A percentile compares a stretch with the other conserved stretches of the same genome.
Conservation (phyloP, 1,139 yeast genomes). For the Kodamaea fungicola region DNA sequence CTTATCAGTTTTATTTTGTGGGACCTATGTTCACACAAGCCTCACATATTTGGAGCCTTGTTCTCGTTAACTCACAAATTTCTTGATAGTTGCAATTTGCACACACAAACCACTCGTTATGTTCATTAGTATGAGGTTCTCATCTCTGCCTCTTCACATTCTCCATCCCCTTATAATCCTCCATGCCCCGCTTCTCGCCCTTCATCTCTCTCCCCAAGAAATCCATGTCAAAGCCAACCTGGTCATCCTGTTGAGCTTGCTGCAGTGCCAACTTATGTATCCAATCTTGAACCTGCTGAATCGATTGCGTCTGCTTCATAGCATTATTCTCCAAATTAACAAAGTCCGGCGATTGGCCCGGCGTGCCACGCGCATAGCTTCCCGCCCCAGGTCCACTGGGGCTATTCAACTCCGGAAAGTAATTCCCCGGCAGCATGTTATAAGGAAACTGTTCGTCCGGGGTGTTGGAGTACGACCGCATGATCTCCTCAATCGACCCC, state of each 20-base stretch:
- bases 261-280: conserved; percentile 42
- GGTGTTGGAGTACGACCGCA: conserved; percentile 27
- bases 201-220: conserved; percentile 20
- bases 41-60: too few species aligned
- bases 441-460: conserved; percentile 23
- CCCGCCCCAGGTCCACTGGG: conserved; percentile 6
- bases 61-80: too few species aligned
- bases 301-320: conserved; percentile 49
- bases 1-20: too few species aligned
- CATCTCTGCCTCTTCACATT: conserved; percentile 2
- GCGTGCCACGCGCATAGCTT: conserved; percentile 5
- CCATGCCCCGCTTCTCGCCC: not conserved
- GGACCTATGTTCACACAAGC: too few species aligned
- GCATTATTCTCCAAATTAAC: conserved; percentile 43
- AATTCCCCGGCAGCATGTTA: conserved; percentile 29
- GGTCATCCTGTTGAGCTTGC: conserved; percentile 29
- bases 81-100: too few species aligned
- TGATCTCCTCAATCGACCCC: conserved; percentile 34
- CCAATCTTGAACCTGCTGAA: conserved; percentile 61
- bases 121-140: not conserved
- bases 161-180: conserved; percentile 1
- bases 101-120: too few species aligned
- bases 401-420: conserved; percentile 28
- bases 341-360: conserved; percentile 14
- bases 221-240: conserved; percentile 31